Conservation (phyloP, 2,329 filamentous ascomycete species). For the Venturia aucupariae region DNA sequence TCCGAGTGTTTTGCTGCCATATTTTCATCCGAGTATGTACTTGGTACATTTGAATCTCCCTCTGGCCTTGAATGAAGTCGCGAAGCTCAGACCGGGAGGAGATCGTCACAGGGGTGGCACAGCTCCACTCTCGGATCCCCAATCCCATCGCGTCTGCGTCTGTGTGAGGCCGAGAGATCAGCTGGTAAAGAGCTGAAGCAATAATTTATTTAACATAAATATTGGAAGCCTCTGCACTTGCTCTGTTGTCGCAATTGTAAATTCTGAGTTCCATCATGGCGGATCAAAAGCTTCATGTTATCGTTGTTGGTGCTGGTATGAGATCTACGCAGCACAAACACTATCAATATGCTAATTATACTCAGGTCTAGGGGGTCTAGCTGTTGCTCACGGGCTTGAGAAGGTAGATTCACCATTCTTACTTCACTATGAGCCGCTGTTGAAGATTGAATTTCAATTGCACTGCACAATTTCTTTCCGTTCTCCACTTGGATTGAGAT, state of each 20-base stretch:
- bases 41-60: neutral
- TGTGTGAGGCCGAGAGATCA: neutral
- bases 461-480: neutral
- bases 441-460: too few relatives aligned
- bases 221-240: too few relatives aligned
- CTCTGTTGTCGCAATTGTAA: neutral
- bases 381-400: constrained; percentile 12
- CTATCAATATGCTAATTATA: neutral
- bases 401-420: neutral
- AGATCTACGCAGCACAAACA: neutral
- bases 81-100: neutral
- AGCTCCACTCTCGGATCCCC: neutral
- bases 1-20: neutral
- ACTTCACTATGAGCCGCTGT: too few relatives aligned
- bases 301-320: constrained; percentile 12
- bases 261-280: neutral
- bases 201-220: neutral
- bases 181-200: neutral
- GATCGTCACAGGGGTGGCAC: neutral
- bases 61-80: neutral
- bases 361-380: constrained; percentile 11
- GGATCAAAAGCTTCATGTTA: constrained; percentile 12
- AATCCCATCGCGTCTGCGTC: neutral
- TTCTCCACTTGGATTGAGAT: neutral
- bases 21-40: neutral